These are phyloP conservation scores for Suillus subaureus DNA, from an alignment of 768 basidiomycete species.

Conservation along the genomic window DNA sequence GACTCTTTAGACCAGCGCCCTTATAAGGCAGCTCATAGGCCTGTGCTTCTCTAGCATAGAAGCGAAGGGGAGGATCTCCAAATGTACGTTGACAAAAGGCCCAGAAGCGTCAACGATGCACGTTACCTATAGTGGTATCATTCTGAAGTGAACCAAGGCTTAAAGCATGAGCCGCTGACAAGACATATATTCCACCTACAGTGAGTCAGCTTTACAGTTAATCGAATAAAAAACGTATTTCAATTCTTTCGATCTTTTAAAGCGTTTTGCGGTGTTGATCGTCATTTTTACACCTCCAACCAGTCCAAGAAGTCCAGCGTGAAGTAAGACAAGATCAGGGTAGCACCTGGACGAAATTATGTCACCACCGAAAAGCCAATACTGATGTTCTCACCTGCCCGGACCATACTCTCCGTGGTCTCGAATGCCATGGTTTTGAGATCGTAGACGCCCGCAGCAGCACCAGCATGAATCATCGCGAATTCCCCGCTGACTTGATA, in stretches of 20 bases:
- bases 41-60: background rate
- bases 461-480: slow-evolving; percentile 96
- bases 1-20: background rate
- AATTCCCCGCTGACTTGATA: slow-evolving; percentile 99
- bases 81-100: background rate
- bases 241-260: background rate
- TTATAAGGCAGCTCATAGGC: background rate
- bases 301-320: slow-evolving; percentile 96
- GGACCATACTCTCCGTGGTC: slow-evolving; percentile 85
- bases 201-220: background rate
- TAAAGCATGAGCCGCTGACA: background rate
- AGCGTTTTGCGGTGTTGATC: background rate
- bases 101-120: background rate
- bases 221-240: background rate
- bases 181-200: background rate
- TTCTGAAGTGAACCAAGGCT: background rate
- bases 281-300: slow-evolving; percentile 35
- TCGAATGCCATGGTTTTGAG: slow-evolving; percentile 94
- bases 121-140: background rate
- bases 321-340: slow-evolving; percentile 91
- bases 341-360: slow-evolving; percentile 60
- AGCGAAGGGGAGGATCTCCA: background rate
- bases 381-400: slow-evolving; percentile 67
- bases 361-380: slow-evolving; percentile 12
- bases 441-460: slow-evolving; percentile 91